Percentiles rank a stretch among this genome's conserved stretches.
These are phyloP conservation scores for Paxillus ammoniavirescens DNA, from an alignment of 768 basidiomycete species.

Conservation along the genomic window DNA sequence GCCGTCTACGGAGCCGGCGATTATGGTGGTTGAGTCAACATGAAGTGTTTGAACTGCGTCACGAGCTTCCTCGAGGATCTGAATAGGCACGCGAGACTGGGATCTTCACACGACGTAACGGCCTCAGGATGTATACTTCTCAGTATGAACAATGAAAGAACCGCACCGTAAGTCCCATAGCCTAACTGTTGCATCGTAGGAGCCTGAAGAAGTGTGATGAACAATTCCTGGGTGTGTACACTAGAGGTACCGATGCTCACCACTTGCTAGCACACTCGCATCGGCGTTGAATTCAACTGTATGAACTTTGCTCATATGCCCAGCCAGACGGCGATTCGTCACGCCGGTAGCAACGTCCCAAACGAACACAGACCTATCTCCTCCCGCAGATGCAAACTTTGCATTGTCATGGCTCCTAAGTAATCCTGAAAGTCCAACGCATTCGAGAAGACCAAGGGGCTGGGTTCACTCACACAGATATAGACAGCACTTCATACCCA, in stretches of 20 bases:
- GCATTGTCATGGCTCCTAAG: slow-evolving; percentile 88
- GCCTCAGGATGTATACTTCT: neutral
- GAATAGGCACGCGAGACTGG: slow-evolving; percentile 82
- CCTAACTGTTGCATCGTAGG: slow-evolving; percentile 87
- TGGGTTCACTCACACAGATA: slow-evolving; percentile 69
- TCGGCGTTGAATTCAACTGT: slow-evolving; percentile 88
- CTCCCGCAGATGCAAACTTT: slow-evolving; percentile 90
- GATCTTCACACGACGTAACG: slow-evolving; percentile 42
- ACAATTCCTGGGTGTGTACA: neutral
- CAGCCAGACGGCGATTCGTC: slow-evolving; percentile 79
- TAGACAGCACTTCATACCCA: slow-evolving; percentile 91
- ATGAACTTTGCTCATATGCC: slow-evolving; percentile 90
- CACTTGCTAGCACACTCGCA: slow-evolving; percentile 83
- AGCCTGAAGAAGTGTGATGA: slow-evolving; percentile 51
- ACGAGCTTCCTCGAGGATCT: slow-evolving; percentile 82
- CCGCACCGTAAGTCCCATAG: slow-evolving; percentile 89
- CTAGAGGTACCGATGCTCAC: slow-evolving; percentile 41
- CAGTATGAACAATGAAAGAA: neutral
- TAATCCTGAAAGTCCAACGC: neutral
- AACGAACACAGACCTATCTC: slow-evolving; percentile 88
- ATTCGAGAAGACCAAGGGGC: neutral
- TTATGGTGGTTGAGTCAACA: slow-evolving; percentile 62
- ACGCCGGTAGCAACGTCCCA: slow-evolving; percentile 94
- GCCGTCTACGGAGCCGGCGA: slow-evolving; percentile 89
- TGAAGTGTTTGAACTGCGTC: slow-evolving; percentile 83